phyloP scores from a whole-genome alignment of 225 moss, liverwort and hornwort genomes.

The Anthoceros angustus region DNA sequence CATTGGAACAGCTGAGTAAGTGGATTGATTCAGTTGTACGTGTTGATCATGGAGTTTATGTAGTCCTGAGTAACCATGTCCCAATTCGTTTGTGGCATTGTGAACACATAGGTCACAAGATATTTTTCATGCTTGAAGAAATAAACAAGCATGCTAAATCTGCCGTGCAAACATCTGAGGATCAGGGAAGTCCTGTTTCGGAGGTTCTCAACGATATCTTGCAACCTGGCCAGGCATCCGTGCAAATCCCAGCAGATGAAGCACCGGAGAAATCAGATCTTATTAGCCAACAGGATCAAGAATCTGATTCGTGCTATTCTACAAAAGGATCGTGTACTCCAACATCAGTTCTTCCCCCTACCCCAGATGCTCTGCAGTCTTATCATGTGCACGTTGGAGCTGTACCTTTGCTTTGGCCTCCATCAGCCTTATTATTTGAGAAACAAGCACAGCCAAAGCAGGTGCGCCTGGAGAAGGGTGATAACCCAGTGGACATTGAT shows the following conservation, averaged over 20 bases:
- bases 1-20: conserved; percentile 26
- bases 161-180: neutral
- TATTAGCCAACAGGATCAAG: neutral
- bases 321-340: neutral
- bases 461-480: neutral
- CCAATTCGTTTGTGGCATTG: too few relatives aligned
- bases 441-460: neutral
- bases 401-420: neutral
- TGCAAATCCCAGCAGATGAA: neutral
- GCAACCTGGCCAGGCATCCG: neutral
- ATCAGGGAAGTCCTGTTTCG: neutral
- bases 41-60: neutral
- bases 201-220: neutral
- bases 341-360: neutral
- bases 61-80: neutral
- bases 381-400: neutral
- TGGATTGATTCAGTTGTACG: neutral
- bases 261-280: neutral
- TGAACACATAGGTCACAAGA: neutral
- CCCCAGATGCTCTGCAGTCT: neutral
- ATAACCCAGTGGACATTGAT: neutral
- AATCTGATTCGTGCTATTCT: neutral
- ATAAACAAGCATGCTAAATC: neutral
- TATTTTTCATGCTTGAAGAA: conserved; percentile 2
- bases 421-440: neutral